Base-by-base conservation (phyloP, 805 yeast species). In the Saccharomycopsis malanga region DNA sequence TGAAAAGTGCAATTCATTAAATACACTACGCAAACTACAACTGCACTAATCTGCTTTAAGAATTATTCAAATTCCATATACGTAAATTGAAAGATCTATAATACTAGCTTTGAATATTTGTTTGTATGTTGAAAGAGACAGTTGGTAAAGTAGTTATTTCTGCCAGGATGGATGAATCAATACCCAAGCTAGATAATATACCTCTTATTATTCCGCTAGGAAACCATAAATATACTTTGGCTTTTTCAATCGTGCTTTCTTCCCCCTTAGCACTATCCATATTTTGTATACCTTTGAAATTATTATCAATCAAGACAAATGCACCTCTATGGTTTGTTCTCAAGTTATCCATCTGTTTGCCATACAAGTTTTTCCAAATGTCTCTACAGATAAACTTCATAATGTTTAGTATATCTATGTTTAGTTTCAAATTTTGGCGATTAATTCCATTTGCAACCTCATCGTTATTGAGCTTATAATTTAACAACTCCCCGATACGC, bases 321-420 rank as follows among this genome's bases (percentile, higher is more conserved):
- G 67, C 58, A 21, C 73, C 85, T 34, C 94, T 67, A 61, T 93
- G 97, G 60, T 93, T 93, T 1, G 98, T 93, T 52, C 95, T 76
- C 49, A 93, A 70, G 56, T 87, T 88, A 61, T 89, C 97, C 70
- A 93, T 86, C 61, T 85, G 96, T 63, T 88, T 91, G 34, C 80
- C 77, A 64, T 78, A 87, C 24, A 91, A 60, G 45, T 74, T 66
- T 56, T 76, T 79, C 98, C 98, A 93, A 24, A 89, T 83, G 56
- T 89, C 97, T 39, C 95, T 74, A 61, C 98, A 89, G 4, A 93
- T 76, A 61, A 87, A 88, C 64, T 91, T 91, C 87, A 93, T 86
- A 34, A 91, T 74, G 54, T 86, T 89, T 34, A 91, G 64, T 10
- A 84, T 71, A 52, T 85, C 89, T 70, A 59, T 81, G 62, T 61